A percentile compares a stretch with the other conserved stretches of the same genome.
phyloP scores from a whole-genome alignment of 1,284 basidiomycete species.

The Boletus smithii region DNA sequence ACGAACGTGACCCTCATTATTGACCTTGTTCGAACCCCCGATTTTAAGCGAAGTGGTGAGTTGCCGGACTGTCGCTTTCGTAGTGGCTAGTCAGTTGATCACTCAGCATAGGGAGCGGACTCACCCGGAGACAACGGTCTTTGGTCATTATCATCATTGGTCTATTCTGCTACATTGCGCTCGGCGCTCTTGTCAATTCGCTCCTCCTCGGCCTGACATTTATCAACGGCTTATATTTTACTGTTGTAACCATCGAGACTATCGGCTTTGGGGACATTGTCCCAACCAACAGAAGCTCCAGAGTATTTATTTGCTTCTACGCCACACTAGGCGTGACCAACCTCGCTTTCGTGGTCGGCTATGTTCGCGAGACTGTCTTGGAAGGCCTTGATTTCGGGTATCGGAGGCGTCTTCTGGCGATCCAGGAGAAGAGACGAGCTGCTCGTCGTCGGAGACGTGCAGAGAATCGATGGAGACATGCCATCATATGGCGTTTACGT shows the following conservation, averaged over 20 bases:
- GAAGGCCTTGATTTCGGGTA: slow-evolving; percentile 65
- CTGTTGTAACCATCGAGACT: slow-evolving; percentile 67
- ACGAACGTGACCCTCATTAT: slow-evolving; percentile 69
- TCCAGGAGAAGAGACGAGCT: slow-evolving; percentile 41
- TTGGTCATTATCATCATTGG: slow-evolving; percentile 76
- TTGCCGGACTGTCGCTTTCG: background rate
- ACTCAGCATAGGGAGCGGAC: slow-evolving; percentile 56
- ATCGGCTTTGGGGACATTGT: slow-evolving; percentile 80
- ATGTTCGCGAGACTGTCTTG: slow-evolving; percentile 68
- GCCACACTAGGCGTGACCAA: slow-evolving; percentile 58
- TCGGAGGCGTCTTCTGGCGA: slow-evolving; percentile 46
- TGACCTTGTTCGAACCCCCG: slow-evolving; percentile 57
- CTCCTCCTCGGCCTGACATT: slow-evolving; percentile 60
- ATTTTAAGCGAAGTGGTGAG: slow-evolving; percentile 67
- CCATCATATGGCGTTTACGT: slow-evolving; percentile 55
- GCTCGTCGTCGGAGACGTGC: slow-evolving; percentile 39
- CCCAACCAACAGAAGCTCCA: slow-evolving; percentile 46
- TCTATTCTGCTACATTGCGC: slow-evolving; percentile 68
- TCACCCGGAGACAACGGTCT: slow-evolving; percentile 77
- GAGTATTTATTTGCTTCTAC: slow-evolving; percentile 58
- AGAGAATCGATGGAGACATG: slow-evolving; percentile 52
- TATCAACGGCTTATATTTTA: slow-evolving; percentile 69
- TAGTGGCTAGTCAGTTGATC: background rate
- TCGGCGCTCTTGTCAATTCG: slow-evolving; percentile 61
- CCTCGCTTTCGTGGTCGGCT: slow-evolving; percentile 61